Evolutionary conservation across 2,329 filamentous ascomycete species (phyloP).

Genomic region (Microcyclosporella mali): DNA sequence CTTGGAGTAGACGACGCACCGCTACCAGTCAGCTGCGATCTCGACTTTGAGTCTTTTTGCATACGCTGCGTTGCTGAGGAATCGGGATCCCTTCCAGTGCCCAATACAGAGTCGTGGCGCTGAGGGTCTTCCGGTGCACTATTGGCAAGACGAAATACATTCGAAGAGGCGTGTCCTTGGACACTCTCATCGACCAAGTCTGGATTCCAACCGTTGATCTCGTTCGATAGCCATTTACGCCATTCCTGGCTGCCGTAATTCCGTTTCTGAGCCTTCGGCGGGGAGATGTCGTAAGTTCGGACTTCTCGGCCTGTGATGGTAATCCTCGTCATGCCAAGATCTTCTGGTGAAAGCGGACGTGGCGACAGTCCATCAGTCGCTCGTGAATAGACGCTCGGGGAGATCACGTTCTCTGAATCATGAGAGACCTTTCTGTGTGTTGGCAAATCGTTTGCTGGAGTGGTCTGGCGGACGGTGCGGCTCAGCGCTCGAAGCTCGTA

Average conservation of each 20-base stretch:
- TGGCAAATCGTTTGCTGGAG: slow-evolving; percentile 17
- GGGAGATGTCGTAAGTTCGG: slow-evolving; percentile 37
- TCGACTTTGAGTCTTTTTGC: slow-evolving; percentile 3
- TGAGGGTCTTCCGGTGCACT: not conserved
- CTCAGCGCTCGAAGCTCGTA: slow-evolving; percentile 27
- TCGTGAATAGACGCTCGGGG: slow-evolving; percentile 44
- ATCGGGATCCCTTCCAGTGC: no score
- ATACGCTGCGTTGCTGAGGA: slow-evolving; percentile 13
- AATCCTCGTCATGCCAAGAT: slow-evolving; percentile 34
- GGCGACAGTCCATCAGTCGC: slow-evolving; percentile 36
- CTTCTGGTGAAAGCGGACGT: slow-evolving; percentile 24
- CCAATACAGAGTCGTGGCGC: not conserved
- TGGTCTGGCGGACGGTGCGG: slow-evolving; percentile 9
- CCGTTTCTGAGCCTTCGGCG: slow-evolving; percentile 15
- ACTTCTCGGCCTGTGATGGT: slow-evolving; percentile 41
- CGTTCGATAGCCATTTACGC: slow-evolving; percentile 43
- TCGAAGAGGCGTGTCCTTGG: no score
- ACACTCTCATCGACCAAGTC: not conserved
- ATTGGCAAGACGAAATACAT: no score
- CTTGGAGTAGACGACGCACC: slow-evolving; percentile 13
- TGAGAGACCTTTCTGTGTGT: slow-evolving; percentile 12
- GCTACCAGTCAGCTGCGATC: slow-evolving; percentile 9
- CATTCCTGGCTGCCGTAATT: slow-evolving; percentile 38
- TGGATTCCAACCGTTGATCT: slow-evolving; percentile 33
- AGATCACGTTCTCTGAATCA: slow-evolving; percentile 18